Percentiles rank a stretch among this genome's conserved stretches.
phyloP scores from a whole-genome alignment of 805 yeast genomes.

The Wickerhamomyces chambardii region DNA sequence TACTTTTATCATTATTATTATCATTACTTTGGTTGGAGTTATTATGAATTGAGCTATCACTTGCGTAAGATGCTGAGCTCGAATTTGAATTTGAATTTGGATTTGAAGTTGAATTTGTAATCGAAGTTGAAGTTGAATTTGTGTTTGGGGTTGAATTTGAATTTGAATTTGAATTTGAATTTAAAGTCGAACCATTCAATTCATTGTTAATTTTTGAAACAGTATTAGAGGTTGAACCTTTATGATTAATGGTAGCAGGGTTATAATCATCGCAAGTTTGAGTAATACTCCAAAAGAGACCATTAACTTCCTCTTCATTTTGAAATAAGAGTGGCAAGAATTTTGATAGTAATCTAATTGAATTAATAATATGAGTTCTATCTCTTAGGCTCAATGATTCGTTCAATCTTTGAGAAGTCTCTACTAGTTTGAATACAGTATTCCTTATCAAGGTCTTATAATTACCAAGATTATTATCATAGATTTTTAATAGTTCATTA shows the following conservation, averaged over 20 bases:
- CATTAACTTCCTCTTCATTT: neutral
- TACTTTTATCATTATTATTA: constrained; percentile 6
- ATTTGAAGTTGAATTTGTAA: no score
- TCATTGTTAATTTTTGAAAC: no score
- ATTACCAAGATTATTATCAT: neutral
- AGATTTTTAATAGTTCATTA: neutral
- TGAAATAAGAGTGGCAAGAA: neutral
- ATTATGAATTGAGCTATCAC: constrained; percentile 15
- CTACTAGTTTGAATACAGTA: neutral
- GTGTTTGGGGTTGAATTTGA: no score
- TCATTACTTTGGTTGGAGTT: constrained; percentile 43
- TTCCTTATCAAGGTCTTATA: neutral
- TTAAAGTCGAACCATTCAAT: no score
- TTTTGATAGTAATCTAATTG: neutral
- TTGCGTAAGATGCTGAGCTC: constrained; percentile 16
- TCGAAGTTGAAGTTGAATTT: no score
- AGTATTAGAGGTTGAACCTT: neutral
- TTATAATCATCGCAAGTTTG: neutral
- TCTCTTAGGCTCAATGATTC: neutral
- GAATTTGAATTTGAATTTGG: no score
- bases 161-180: no score
- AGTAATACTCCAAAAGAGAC: neutral
- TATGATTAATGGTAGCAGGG: neutral
- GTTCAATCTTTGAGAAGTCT: neutral
- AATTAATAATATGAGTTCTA: neutral